Evolutionary conservation across 148 eudicot genomes (phyloP).

Genomic region (Fagopyrum homotropicum): DNA sequence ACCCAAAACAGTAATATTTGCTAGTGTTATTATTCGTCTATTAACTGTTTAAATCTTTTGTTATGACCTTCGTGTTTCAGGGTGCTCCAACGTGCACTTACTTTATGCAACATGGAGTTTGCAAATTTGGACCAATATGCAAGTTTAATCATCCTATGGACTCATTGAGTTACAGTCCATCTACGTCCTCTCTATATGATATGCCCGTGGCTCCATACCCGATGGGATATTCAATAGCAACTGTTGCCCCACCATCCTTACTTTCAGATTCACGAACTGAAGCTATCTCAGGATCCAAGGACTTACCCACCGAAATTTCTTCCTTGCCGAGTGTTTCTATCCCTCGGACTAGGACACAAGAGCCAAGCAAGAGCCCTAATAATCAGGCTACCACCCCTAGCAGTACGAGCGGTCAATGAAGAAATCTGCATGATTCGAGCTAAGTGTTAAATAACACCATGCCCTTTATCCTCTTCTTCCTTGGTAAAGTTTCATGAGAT

Average conservation of each 20-base stretch:
- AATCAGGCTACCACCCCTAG: background rate
- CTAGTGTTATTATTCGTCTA: background rate
- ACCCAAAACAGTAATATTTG: background rate
- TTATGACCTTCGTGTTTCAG: conserved; percentile 27
- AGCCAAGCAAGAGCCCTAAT: background rate
- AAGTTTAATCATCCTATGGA: conserved; percentile 72
- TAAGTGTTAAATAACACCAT: conserved; percentile 1
- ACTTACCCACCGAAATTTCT: conserved; percentile 34
- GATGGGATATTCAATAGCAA: conserved; percentile 57
- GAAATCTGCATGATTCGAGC: background rate
- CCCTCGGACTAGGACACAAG: background rate
- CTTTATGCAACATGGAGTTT: conserved; percentile 61
- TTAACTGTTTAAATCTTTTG: background rate
- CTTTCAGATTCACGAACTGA: conserved; percentile 54
- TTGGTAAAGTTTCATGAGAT: conserved; percentile 3
- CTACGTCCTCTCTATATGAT: conserved; percentile 92
- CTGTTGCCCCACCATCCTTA: conserved; percentile 79
- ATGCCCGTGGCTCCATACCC: conserved; percentile 96
- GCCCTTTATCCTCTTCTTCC: background rate
- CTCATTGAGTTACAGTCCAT: conserved; percentile 77
- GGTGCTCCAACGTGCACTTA: conserved; percentile 81
- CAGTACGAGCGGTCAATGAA: background rate
- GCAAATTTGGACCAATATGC: conserved; percentile 63
- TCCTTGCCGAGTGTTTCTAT: conserved; percentile 24
- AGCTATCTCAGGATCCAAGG: conserved; percentile 27